Base-by-base conservation (phyloP, 2,329 filamentous ascomycete genomes). In the Neurospora sp. region DNA sequence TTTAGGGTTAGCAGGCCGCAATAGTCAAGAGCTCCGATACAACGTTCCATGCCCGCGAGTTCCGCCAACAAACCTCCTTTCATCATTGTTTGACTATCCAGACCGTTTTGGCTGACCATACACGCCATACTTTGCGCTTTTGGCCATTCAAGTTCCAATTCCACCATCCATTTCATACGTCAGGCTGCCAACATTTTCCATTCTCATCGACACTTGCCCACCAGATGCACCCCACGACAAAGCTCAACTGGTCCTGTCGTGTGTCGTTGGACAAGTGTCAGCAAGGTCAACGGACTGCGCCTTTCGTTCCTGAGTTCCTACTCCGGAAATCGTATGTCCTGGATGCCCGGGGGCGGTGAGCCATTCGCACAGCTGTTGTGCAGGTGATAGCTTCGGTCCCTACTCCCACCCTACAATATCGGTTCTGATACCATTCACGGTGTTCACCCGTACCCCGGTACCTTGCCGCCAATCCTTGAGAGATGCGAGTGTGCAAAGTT, bases 21-120 rank as follows among this genome's bases (percentile, higher is more conserved):
- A 57, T 52, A 12, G 46, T 57, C 46, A 57, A 62, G 52, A 62
- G 52, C 52, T 67, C 68, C 68, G 66, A 71, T 68, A 72, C 71
- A 70, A 71, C 71, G 70, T 72, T 71, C 67, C n/a, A 67, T 33
- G 67, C 67, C n/a, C 67, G 28, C 28, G 52, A 17, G 28, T 62
- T 62, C 23, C 52, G 28, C 52, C 52, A 62, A 36, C 28, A 62
- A 62, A 33, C 52, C 52, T 62, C 6, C 23, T 57, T 57, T 33
- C 52, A 62, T 62, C 52, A 17, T 62, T 33, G 52, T 8, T 62
- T 62, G 52, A 62, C 46, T 33, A 23, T 57, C 23, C 12, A 57
- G 23, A 57, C 23, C 46, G 23, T 57, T 62, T 33, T 62, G 23
- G 52, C 52, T 62, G 12, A 33, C 52, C 52, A 36, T 10, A 62